phyloP scores from a whole-genome alignment of 1,139 yeast species.

The Hemisphaericaspora xylofermentans region DNA sequence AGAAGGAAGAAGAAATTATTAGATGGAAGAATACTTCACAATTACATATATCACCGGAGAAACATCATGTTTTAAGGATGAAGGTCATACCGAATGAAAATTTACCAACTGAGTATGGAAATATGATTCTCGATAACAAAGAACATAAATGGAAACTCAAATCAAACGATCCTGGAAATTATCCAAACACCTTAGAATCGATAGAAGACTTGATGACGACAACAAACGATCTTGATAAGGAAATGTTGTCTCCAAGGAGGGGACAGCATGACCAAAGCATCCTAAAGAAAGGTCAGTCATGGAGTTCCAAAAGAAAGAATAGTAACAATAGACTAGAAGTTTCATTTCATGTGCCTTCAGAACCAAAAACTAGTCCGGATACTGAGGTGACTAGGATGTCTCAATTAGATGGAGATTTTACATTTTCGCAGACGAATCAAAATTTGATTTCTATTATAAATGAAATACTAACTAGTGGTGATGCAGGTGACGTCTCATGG shows the following conservation, averaged over 20 bases:
- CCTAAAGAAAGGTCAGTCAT: conserved; percentile 12
- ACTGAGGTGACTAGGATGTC: conserved; percentile 43
- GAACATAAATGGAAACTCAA: conserved; percentile 39
- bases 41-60: conserved; percentile 17
- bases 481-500: conserved; percentile 40
- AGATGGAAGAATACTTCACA: conserved; percentile 44
- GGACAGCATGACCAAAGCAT: conserved; percentile 9
- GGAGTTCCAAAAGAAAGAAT: conserved; percentile 8
- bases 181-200: conserved; percentile 34
- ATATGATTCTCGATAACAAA: conserved; percentile 40
- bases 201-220: conserved; percentile 41
- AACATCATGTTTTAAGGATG: conserved; percentile 20
- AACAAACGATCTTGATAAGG: background rate
- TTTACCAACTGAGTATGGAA: conserved; percentile 38
- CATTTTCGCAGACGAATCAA: conserved; percentile 50
- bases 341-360: conserved; percentile 41
- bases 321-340: conserved; percentile 34
- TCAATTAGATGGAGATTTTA: conserved; percentile 39
- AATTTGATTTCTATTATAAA: conserved; percentile 49
- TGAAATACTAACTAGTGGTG: conserved; percentile 33
- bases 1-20: conserved; percentile 16
- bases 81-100: conserved; percentile 33
- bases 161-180: conserved; percentile 28
- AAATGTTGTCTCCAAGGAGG: conserved; percentile 1
- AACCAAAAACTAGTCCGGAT: conserved; percentile 16